Evolutionary conservation across 179 eudicot genomes (phyloP), one percentile per base, ranked within the genome.

Genomic region (Corrigiola litoralis): DNA sequence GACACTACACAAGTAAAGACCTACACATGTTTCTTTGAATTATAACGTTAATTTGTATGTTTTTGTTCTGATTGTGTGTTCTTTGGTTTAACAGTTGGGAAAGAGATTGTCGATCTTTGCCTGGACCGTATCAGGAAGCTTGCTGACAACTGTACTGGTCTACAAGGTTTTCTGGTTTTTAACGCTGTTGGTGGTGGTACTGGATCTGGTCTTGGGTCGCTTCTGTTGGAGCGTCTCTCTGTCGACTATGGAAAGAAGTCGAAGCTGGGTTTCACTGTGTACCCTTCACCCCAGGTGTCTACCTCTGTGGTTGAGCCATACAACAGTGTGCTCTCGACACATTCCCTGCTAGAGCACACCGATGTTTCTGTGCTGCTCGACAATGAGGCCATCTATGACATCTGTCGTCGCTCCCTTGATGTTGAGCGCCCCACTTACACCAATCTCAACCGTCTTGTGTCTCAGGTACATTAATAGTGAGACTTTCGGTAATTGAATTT

Each of bases 391-490:
- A 72, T 72, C 18, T 77, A 72, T 68, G 81, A 72, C 60, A 77
- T 77, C 42, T 77, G 81, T 47, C 56, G 81, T 42, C 74, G 77
- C 23, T 77, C 81, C 42, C 81, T 77, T 37, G 81, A 77, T 61
- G 68, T 77, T 59, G 81, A 77, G 45, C 77, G 81, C 56, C 79
- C 81, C 25, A 67, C 81, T 36, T 77, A 77, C 68, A 77, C 77
- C 38, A 77, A 77, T 50, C 81, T 72, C 24, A 77, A 72, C 71
- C 77, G 81, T 45, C 74, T 77, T 50, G 62, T 77, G 42, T 77
- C 81, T 59, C 79, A 75, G 75, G 75, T 75, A 69, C 28, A 41
- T 50, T 9, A 1, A 20, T 9, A 12, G 2, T 2, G 0, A 23
- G 11, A n/a, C n/a, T n/a, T 23, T 16, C 25, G 2, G 12, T 2